Evolutionary conservation across 371 early-diverging fungal genomes (phyloP), one percentile per base, ranked within the genome.

Genomic region (Catenaria anguillulae): DNA sequence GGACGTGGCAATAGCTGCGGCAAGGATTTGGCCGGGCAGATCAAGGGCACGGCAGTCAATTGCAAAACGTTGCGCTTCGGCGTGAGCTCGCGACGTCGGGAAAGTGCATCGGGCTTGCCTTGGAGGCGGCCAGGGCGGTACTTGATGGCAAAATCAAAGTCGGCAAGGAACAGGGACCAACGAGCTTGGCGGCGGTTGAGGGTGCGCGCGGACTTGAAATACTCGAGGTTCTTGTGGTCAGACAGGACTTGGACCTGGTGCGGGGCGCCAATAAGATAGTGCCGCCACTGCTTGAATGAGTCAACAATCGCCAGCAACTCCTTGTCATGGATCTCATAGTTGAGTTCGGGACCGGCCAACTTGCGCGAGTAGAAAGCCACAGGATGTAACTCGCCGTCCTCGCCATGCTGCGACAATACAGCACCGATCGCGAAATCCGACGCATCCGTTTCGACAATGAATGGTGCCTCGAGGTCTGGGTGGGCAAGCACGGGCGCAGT

Each of bases 171-270:
- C 17, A 10, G 40, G 5, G 40, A 10, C 40, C 40, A 40, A 17
- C 40, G 40, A 17, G 10, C 17, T 17, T 40, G 40, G 40, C 40
- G 40, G 17, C 10, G 17, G 17, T 40, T 74, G 0, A 77, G 68
- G 10, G 23, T 15, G 2, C 62, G 60, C 0, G 69, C 64, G 2
- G 64, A 60, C 31, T 62, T 64, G 35, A 79, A 73, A 33, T 73
- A 67, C 52, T 72, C 66, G 1, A 81, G 65, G 62, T 73, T 74
- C 31, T 70, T 70, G 56, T 82, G 78, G 65, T 82, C 79, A 5
- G 77, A 71, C 33, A 64, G 40, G 31, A 82, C 70, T 2, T 64
- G 68, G 37, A 73, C 59, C 1, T 31, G 63, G 55, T 60, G 56
- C 17, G 62, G 29, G 5, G 73, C 33, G 4, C 70, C 71, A 29